Evolutionary conservation across 176 grass and related monocot species (phyloP), one percentile per base, ranked within the genome.

Genomic region (Oryza longistaminata): DNA sequence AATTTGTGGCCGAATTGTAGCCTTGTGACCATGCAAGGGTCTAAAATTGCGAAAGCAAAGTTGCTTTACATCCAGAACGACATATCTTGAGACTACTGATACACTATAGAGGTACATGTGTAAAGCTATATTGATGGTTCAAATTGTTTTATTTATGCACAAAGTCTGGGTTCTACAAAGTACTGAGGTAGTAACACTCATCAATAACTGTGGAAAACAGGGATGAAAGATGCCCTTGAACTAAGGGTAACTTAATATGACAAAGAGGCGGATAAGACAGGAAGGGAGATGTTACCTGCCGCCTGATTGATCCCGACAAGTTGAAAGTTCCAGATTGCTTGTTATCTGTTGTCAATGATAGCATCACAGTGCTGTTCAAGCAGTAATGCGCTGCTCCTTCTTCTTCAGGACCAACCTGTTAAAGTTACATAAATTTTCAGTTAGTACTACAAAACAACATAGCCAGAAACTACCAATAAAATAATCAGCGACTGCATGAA

Each of bases 361-460:
- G 73, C 97, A 99, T 96, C 66, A 99, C 80, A 65, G 93, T 99
- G 78, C 97, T 99, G 69, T 94, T 99, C 80, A 99, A 85, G 90
- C 97, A 94, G 78, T 99, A 96, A 87, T 89, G 91, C 61, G 93
- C 88, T 68, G 44, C 79, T 73, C 90, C 97, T 79, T 91, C 96
- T 60, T 91, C 90, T 52, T 94, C 87, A 16, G 86, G 71, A 60
- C 82, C 87, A 88, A 96, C 93, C 97, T 99, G 78, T 74, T 33
- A 22, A 6, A 72, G 65, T 72, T 64, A 12, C 35, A 87, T 1
- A 70, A 40, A 37, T 66, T 64, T 74, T 79, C 9, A 55, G 39
- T 65, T 53, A 27, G 4, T 27, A 76, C 78, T 14, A 81, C 43
- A 81, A 74, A 49, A 90, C 71, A 78, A 84, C 14, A 81, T 1